Conservation (phyloP, 371 early-diverging fungal genomes). For the Mucor irregularis region DNA sequence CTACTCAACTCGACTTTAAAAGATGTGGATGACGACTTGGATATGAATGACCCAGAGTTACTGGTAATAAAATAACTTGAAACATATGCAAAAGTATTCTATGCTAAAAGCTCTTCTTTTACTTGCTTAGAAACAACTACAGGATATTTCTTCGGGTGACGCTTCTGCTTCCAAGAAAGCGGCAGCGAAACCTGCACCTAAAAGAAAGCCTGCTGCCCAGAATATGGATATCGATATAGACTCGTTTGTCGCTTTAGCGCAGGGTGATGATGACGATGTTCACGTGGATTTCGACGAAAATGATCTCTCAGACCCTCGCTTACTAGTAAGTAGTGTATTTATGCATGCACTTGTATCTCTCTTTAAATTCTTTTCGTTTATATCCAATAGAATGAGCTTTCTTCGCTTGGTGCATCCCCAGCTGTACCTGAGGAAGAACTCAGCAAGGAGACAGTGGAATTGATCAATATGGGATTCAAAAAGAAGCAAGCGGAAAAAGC, state of each 20-base stretch:
- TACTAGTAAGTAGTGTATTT: no score
- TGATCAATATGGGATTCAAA: constrained; percentile 40
- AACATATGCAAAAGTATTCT: no score
- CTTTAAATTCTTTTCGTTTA: no score
- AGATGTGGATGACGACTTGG: constrained; percentile 35
- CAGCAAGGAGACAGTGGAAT: not conserved
- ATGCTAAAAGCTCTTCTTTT: no score
- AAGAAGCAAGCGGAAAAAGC: constrained; percentile 29
- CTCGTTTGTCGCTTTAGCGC: constrained; percentile 37
- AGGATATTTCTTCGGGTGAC: constrained; percentile 27
- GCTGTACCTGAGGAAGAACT: not conserved
- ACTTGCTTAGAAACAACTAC: constrained; percentile 48
- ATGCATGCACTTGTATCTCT: no score
- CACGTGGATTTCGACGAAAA: constrained; percentile 42
- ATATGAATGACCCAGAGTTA: constrained; percentile 50
- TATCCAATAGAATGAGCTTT: constrained; percentile 40
- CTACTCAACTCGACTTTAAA: constrained; percentile 20
- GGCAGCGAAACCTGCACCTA: not conserved
- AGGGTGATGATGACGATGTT: constrained; percentile 35
- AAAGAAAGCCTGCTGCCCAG: constrained; percentile 4
- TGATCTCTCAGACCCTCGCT: constrained; percentile 40
- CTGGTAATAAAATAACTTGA: constrained; percentile 45
- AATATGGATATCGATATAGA: constrained; percentile 39
- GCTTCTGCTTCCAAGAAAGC: constrained; percentile 1
- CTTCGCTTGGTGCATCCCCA: constrained; percentile 11